Evolutionary conservation across 257 asterid species (phyloP), one percentile per base, ranked within the genome.

Genomic region (Solanum habrochaites): DNA sequence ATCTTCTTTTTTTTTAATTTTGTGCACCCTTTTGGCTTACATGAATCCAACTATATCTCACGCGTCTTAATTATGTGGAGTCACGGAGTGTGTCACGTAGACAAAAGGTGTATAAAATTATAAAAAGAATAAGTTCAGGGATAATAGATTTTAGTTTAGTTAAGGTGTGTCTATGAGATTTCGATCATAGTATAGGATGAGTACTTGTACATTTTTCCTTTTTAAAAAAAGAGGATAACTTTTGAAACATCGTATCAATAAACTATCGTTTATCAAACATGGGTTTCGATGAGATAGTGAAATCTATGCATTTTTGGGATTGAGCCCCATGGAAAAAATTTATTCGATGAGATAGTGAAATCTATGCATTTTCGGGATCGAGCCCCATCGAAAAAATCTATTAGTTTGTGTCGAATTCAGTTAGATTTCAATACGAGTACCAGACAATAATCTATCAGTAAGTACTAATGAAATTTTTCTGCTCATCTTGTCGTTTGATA

Each of bases 321-420:
- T 62, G 70, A 60, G 69, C 10, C 0, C 10, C 23, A 52, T 60
- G 15, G 14, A 23, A n/a, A n/a, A n/a, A n/a, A n/a, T n/a, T n/a
- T n/a, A n/a, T 4, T 7, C 0, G 8, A 0, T 9, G 70, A 62
- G 14, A 62, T n/a, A 1, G 15, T 58, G 39, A 37, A 37, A 37
- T n/a, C 0, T 0, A 11, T 62, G 16, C 15, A 4, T 10, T n/a
- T 4, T 62, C 5, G 1, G 6, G 0, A 2, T 4, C n/a, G 70
- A 62, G 69, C 10, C 0, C 10, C 23, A 52, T 62, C 8, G 14
- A 52, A 56, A 18, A 1, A 3, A 18, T n/a, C 0, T 1, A 1
- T 18, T 18, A 0, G 11, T 37, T 7, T 6, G n/a, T 1, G 10
- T 16, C 18, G n/a, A 18, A 18, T 18, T 52, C 0, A 0, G 0